Evolutionary conservation across 257 asterid species (phyloP), one percentile per base, ranked within the genome.

Genomic region (Leptodermis oblonga): DNA sequence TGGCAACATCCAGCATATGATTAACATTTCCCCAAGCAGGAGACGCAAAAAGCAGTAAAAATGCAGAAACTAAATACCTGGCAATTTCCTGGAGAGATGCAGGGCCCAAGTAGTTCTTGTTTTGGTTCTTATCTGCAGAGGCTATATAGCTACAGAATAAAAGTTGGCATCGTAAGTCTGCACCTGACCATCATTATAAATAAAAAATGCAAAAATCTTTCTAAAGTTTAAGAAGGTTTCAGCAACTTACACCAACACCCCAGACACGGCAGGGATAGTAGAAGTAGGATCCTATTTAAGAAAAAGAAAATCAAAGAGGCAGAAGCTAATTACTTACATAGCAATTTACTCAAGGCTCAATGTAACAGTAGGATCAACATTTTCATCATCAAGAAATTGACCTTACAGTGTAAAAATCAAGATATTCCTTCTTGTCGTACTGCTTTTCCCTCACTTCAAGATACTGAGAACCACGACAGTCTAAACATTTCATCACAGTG

Each of bases 381-480:
- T 9, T 30, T 20, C 58, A 49, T 49, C 25, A 53, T 36, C 53
- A 65, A 59, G 62, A 69, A 6, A 33, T 52, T 34, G 54, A 46
- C 42, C 97, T 88, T 82, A 93, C 97, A 31, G 90, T 83, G 87
- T 78, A 93, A 51, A 93, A 79, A 70, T 90, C 92, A 13, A 90
- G 80, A 67, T 82, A 90, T 31, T 73, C 90, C 82, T 93, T 93
- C 86, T 78, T 52, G 84, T 93, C 99, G 52, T 93, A 93, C 82
- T 90, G 99, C 82, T 93, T 90, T 87, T 93, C 99, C 83, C 99
- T 83, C 79, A 90, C 96, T 82, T 93, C 96, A 62, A 93, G 97
- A 82, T 88, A 28, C 97, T 93, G 81, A 33, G 78, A 28, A 68
- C 30, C 65, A 53, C 56, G 62, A 71, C 45, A 76, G 31, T 13